Percentiles rank a stretch among this genome's conserved stretches.
Conservation (phyloP, 2,329 filamentous ascomycete genomes). For the Fusarium fujikuroi region DNA sequence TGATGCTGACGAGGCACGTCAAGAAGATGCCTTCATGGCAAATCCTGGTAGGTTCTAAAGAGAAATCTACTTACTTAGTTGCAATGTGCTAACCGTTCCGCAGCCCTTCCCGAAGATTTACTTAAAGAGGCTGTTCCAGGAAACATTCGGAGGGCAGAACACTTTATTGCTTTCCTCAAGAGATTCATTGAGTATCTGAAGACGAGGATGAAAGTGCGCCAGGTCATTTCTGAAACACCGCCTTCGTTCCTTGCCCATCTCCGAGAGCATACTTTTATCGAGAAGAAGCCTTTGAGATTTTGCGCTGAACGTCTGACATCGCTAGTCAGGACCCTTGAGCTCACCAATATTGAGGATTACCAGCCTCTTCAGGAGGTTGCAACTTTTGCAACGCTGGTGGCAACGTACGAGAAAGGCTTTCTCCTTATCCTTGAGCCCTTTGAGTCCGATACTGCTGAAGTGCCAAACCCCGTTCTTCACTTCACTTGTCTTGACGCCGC, state of each 20-base stretch:
- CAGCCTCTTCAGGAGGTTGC: conserved; percentile 97
- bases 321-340: conserved; percentile 90
- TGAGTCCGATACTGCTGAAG: conserved; percentile 93
- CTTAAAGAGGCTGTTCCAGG: conserved; percentile 96
- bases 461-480: conserved; percentile 96
- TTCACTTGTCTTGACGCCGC: conserved; percentile 97
- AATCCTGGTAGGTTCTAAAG: conserved; percentile 71
- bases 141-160: conserved; percentile 94
- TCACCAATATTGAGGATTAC: conserved; percentile 98
- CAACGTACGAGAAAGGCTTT: conserved; percentile 97
- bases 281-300: conserved; percentile 93
- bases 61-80: background rate
- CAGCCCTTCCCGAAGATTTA: conserved; percentile 88
- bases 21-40: conserved; percentile 96
- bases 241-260: conserved; percentile 92
- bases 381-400: conserved; percentile 94
- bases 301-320: conserved; percentile 96
- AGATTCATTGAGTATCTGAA: conserved; percentile 98
- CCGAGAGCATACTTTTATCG: conserved; percentile 96
- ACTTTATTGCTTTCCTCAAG: conserved; percentile 94
- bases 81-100: background rate
- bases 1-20: conserved; percentile 86
- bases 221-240: conserved; percentile 97
- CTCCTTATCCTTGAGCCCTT: conserved; percentile 96
- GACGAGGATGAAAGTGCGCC: conserved; percentile 97